A percentile compares a stretch with the other conserved stretches of the same genome.
Conservation (phyloP, 2,329 filamentous ascomycete species). For the Epichloe hybrida region DNA sequence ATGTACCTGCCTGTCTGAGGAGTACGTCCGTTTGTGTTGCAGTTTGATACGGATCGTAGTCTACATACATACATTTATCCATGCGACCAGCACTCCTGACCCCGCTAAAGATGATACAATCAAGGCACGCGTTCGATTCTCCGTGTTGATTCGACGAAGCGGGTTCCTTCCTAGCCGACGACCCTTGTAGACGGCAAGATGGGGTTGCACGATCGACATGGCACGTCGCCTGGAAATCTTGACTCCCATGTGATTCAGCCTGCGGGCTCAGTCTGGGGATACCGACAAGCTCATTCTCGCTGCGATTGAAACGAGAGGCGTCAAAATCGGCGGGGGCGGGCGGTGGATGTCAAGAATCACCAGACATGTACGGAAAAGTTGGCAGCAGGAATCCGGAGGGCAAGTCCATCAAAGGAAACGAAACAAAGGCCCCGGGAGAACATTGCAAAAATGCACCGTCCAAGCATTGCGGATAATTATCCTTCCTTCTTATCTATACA, state of each 20-base stretch:
- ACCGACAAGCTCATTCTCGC: neutral
- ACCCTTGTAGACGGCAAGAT: neutral
- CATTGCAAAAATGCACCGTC: too few species aligned
- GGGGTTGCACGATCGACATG: neutral
- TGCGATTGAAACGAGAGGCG: neutral
- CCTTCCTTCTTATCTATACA: too few species aligned
- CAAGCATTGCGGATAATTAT: neutral
- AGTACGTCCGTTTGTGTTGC: too few species aligned
- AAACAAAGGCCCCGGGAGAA: too few species aligned
- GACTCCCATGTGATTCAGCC: too few species aligned
- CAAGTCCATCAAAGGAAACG: too few species aligned
- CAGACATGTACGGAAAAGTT: neutral
- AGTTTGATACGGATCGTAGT: too few species aligned
- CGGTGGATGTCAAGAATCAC: neutral
- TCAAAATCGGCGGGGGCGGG: neutral
- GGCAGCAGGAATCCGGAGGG: too few species aligned
- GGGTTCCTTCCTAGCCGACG: too few species aligned
- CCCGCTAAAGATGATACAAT: conserved; percentile 1
- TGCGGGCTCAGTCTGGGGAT: neutral
- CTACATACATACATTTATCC: neutral
- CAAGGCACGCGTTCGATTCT: too few species aligned
- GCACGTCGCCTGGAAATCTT: too few species aligned
- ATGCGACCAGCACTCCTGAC: neutral
- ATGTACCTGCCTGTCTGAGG: neutral
- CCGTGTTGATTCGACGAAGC: too few species aligned